Evolutionary conservation across 495 filamentous ascomycete genomes (phyloP).

Genomic region (Recurvomyces mirabilis): DNA sequence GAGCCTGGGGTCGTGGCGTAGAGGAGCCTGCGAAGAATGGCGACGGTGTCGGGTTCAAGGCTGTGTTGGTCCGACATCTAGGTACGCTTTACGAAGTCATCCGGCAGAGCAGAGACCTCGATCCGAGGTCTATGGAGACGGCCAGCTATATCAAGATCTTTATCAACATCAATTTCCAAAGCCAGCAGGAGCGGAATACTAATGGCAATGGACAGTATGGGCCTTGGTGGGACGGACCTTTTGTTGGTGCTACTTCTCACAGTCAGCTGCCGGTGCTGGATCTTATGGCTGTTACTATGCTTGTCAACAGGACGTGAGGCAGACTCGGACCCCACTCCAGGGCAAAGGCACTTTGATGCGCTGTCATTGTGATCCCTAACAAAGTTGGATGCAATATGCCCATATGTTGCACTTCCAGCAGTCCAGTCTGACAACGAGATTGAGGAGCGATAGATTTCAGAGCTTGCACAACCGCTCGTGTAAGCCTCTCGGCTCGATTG

Average conservation of each 20-base stretch:
- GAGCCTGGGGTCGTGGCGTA: constrained; percentile 7
- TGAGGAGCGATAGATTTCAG: too few species aligned
- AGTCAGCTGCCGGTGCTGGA: constrained; percentile 17
- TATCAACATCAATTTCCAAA: constrained; percentile 12
- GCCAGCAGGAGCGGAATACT: constrained; percentile 9
- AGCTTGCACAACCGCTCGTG: too few species aligned
- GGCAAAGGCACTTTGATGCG: not conserved
- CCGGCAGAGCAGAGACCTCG: not conserved
- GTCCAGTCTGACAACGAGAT: too few species aligned
- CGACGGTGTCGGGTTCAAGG: constrained; percentile 17
- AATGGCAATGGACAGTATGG: constrained; percentile 19
- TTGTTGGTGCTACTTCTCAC: constrained; percentile 16
- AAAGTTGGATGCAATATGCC: too few species aligned
- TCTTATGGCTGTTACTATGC: constrained; percentile 15
- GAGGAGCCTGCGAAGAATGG: constrained; percentile 10
- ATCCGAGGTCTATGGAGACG: constrained; percentile 1
- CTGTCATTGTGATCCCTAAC: not conserved
- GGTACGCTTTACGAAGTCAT: constrained; percentile 13
- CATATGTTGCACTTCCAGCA: too few species aligned
- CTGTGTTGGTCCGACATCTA: constrained; percentile 15
- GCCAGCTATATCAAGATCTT: constrained; percentile 9
- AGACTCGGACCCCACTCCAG: not conserved
- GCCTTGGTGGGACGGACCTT: constrained; percentile 20
- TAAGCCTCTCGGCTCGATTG: too few species aligned
- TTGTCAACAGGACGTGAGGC: constrained; percentile 2